A percentile compares a stretch with the other conserved stretches of the same genome.
phyloP scores from a whole-genome alignment of 352 stramenopile genomes.

The Globisporangium splendens region DNA sequence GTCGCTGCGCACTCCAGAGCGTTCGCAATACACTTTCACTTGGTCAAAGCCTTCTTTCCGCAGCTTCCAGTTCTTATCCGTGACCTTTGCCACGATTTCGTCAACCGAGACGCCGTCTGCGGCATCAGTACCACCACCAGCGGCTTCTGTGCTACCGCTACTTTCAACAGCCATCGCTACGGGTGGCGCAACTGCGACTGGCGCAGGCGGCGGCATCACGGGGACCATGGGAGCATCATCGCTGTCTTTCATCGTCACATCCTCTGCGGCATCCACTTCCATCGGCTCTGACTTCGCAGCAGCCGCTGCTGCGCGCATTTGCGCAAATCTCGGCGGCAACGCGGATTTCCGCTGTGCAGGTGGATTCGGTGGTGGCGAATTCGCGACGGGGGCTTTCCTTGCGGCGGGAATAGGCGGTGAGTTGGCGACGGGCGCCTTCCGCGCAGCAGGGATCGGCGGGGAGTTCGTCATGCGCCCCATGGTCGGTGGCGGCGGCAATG shows the following conservation, averaged over 20 bases:
- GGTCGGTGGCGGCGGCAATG: slow-evolving; percentile 21
- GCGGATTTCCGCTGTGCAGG: slow-evolving; percentile 6
- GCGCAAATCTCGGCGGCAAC: slow-evolving; percentile 3
- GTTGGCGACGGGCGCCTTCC: slow-evolving; percentile 1
- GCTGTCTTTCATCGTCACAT: slow-evolving; percentile 22
- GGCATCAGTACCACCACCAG: background rate
- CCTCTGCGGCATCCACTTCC: slow-evolving; percentile 14
- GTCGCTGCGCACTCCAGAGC: slow-evolving; percentile 30
- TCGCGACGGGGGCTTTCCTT: slow-evolving; percentile 1
- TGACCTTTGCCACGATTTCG: slow-evolving; percentile 46
- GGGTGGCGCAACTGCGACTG: no score
- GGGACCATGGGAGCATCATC: background rate
- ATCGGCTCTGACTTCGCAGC: slow-evolving; percentile 5
- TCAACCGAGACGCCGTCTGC: slow-evolving; percentile 36
- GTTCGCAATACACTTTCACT: slow-evolving; percentile 63
- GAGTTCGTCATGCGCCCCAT: slow-evolving; percentile 37
- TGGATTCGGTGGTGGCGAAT: slow-evolving; percentile 18
- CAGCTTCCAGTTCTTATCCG: slow-evolving; percentile 86
- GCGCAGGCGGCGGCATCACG: slow-evolving; percentile 2
- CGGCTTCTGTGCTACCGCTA: background rate
- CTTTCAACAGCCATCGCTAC: slow-evolving; percentile 6
- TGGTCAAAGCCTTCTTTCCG: slow-evolving; percentile 81
- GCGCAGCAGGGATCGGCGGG: slow-evolving; percentile 20
- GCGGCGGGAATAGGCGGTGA: slow-evolving; percentile 25
- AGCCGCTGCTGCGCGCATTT: background rate